phyloP scores from a whole-genome alignment of 768 basidiomycete genomes.

The Leccinum truebloodii region DNA sequence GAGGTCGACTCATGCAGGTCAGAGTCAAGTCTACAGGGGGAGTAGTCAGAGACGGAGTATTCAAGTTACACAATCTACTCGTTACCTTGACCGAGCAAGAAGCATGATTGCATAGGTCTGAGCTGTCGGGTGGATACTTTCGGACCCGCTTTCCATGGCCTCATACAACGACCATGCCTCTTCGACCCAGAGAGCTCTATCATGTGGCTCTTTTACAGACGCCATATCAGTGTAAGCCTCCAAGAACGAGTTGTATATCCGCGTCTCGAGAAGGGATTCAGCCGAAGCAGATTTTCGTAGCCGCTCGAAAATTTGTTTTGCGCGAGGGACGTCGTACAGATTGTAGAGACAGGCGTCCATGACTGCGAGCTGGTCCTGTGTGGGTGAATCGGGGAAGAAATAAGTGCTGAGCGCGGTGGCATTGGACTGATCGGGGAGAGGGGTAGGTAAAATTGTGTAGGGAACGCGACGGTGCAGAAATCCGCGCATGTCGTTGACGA shows the following conservation, averaged over 20 bases:
- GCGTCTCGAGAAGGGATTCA: constrained; percentile 47
- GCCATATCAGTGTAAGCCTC: constrained; percentile 66
- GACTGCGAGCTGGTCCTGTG: constrained; percentile 63
- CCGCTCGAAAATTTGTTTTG: constrained; percentile 68
- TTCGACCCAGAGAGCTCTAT: constrained; percentile 57
- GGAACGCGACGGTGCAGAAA: constrained; percentile 49
- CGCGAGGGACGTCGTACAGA: constrained; percentile 54
- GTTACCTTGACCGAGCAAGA: constrained; percentile 55
- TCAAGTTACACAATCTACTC: neutral
- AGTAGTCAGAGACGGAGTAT: constrained; percentile 41
- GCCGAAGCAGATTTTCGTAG: constrained; percentile 48
- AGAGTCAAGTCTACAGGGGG: constrained; percentile 38
- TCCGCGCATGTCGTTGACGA: constrained; percentile 42
- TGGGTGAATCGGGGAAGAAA: constrained; percentile 64
- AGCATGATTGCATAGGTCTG: constrained; percentile 73
- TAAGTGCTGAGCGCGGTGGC: constrained; percentile 42
- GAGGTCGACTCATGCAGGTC: constrained; percentile 27
- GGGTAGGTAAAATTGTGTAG: constrained; percentile 65
- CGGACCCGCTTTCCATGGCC: constrained; percentile 49
- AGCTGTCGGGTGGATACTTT: constrained; percentile 51
- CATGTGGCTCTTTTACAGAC: constrained; percentile 42
- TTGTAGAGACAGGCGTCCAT: constrained; percentile 81
- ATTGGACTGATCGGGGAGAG: constrained; percentile 52
- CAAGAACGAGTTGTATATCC: constrained; percentile 66
- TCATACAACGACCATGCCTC: constrained; percentile 63